These are phyloP conservation scores for Solanum bulbocastanum DNA, from an alignment of 257 asterid genomes.

Conservation along the genomic window DNA sequence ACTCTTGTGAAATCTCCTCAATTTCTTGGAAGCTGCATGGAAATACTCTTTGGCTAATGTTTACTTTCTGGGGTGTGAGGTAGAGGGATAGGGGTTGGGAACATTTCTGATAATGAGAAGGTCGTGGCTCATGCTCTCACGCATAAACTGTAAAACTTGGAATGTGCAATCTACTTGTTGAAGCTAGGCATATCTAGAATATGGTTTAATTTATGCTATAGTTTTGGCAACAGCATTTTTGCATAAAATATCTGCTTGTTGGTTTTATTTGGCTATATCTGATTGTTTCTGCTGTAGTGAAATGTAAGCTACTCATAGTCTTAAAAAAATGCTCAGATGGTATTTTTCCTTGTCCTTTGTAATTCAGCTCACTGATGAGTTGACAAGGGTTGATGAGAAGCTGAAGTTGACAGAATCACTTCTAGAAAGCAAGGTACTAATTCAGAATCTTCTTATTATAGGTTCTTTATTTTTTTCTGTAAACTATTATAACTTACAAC, in stretches of 20 bases:
- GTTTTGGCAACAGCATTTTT: not conserved
- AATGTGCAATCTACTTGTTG: not conserved
- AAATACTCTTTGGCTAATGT: not conserved
- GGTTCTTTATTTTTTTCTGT: not conserved
- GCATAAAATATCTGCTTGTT: not conserved
- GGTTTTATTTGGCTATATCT: not conserved
- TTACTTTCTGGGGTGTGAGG: not conserved
- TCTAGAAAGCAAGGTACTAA: conserved; percentile 76
- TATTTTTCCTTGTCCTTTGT: not conserved
- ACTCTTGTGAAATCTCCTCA: not conserved
- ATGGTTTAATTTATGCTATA: not conserved
- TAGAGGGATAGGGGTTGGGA: not conserved
- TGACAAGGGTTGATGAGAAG: conserved; percentile 75
- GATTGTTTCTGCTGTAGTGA: not conserved
- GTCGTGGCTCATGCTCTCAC: not conserved
- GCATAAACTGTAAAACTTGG: not conserved
- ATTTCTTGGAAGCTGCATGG: not conserved
- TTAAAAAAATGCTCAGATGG: not conserved
- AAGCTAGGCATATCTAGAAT: not conserved
- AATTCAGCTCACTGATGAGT: conserved; percentile 70
- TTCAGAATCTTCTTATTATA: not conserved
- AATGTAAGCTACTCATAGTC: not conserved
- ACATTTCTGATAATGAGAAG: not conserved
- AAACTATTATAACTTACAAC: not conserved
- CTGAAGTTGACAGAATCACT: conserved; percentile 83